A percentile compares a stretch with the other conserved stretches of the same genome.
These are phyloP conservation scores for Pelargonium nanum DNA, from an alignment of 345 rosid species.

Conservation along the genomic window DNA sequence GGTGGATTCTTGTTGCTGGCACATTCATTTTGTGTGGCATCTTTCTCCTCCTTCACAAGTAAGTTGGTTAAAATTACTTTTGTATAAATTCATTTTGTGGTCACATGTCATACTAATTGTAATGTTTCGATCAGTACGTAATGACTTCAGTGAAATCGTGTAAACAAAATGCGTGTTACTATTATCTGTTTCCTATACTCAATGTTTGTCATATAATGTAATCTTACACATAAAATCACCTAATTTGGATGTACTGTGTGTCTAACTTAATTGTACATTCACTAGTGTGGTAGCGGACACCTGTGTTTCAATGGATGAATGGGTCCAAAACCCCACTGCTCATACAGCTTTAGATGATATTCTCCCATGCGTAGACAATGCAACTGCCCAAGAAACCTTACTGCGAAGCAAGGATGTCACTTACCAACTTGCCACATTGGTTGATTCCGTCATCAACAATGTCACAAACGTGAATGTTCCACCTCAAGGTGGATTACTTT, in stretches of 20 bases:
- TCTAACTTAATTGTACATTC: conserved; percentile 4
- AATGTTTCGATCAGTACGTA: too few relatives aligned
- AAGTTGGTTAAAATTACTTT: conserved; percentile 18
- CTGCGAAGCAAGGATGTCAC: conserved; percentile 45
- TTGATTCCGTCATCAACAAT: conserved; percentile 38
- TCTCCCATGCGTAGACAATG: conserved; percentile 85
- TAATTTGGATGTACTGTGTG: background rate
- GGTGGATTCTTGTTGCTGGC: conserved; percentile 82
- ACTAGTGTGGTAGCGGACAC: conserved; percentile 78
- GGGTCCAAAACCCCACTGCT: conserved; percentile 79
- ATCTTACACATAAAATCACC: background rate
- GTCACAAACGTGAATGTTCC: conserved; percentile 50
- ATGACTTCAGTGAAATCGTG: too few relatives aligned
- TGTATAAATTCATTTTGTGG: background rate
- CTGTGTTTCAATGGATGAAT: conserved; percentile 85
- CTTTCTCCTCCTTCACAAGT: conserved; percentile 81
- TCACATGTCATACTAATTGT: too few relatives aligned
- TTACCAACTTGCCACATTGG: conserved; percentile 40
- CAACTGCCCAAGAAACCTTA: conserved; percentile 81
- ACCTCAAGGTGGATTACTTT: conserved; percentile 24
- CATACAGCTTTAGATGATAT: conserved; percentile 89
- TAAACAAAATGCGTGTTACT: too few relatives aligned
- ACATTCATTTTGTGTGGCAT: conserved; percentile 79
- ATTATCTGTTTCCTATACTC: too few relatives aligned
- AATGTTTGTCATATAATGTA: background rate